Base-by-base conservation (phyloP, 2,329 filamentous ascomycete species). In the Lecanoromycetidae sp. region DNA sequence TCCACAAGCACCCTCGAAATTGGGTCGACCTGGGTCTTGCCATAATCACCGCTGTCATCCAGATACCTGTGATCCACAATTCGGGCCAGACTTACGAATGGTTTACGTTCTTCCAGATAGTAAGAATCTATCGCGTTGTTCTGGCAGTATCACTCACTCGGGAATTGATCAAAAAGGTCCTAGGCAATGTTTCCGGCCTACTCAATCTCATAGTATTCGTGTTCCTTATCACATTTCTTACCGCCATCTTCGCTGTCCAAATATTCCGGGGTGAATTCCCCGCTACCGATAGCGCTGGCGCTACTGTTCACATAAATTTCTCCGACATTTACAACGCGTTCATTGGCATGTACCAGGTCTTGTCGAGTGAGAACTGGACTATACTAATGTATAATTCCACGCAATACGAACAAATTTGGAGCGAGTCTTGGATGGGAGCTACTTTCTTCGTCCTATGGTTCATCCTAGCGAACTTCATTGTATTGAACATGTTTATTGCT, bases 401-500 rank as follows among this genome's bases (percentile, higher is more conserved):
- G 0, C 69, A 75, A 5, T 82, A 78, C 57, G 80, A 84, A 8
- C 73, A 72, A 8, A 58, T 61, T 5, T 77, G 72, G 55, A 72
- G 80, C 32, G 93, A 85, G n/a, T 77, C 84, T 7, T 96, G 91
- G 90, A 87, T 96, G 48, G 87, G 85, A 8, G 87, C 90, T 7
- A 74, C 85, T 1, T 95, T 98, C 57, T 74, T 94, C 56, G 86
- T 95, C 53, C 75, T 88, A 55, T 98, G 91, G 91, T 96, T 94
- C 64, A 91, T 94, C 48, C 74, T 98, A 35, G 76, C 87, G 5
- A 95, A 93, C 63, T 90, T 96, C 61, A 94, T 98, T 66, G 77
- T 96, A 52, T 69, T 98, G 69, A 98, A 96, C 61, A 98, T 98
- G 91, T 98, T 98, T 71, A 96, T 98, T 84, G 91, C 91, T 72